A percentile compares a stretch with the other conserved stretches of the same genome.
Evolutionary conservation across 2,329 filamentous ascomycete species (phyloP).

Genomic region (Pseudogymnoascus verrucosus): DNA sequence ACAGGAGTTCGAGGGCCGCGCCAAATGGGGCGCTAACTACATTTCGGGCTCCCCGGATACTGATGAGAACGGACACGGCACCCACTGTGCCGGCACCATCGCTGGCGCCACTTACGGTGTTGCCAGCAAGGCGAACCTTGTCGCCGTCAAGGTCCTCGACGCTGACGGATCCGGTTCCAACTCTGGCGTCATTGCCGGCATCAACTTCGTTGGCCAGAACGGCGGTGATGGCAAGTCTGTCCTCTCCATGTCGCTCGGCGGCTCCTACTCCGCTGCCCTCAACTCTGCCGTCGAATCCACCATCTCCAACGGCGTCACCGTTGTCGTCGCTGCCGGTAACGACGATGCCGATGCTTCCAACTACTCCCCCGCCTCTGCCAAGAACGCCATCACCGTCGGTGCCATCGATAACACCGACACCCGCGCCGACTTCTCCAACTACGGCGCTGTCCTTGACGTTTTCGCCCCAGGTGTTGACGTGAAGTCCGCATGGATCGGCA

Average conservation of each 20-base stretch:
- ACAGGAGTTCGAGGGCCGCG: conserved; percentile 30
- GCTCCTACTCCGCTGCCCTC: conserved; percentile 36
- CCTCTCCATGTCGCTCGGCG: conserved; percentile 49
- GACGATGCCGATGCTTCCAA: conserved; percentile 32
- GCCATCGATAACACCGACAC: conserved; percentile 35
- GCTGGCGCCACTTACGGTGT: conserved; percentile 34
- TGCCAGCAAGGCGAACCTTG: conserved; percentile 31
- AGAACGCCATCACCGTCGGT: conserved; percentile 45
- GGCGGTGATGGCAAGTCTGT: conserved; percentile 33
- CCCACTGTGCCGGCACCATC: conserved; percentile 32
- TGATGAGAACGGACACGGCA: conserved; percentile 32
- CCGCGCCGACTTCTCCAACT: conserved; percentile 42
- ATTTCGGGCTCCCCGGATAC: conserved; percentile 21
- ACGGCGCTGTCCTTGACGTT: conserved; percentile 41
- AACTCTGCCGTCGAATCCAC: conserved; percentile 43
- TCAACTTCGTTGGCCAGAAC: conserved; percentile 30
- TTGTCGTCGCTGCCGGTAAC: conserved; percentile 50
- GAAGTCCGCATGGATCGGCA: conserved; percentile 39
- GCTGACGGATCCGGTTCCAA: conserved; percentile 26
- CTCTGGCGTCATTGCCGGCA: conserved; percentile 31
- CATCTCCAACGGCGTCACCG: conserved; percentile 39
- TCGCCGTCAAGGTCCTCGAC: conserved; percentile 34
- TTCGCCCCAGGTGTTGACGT: conserved; percentile 42
- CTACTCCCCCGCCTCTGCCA: conserved; percentile 41
- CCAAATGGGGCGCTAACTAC: conserved; percentile 28